Evolutionary conservation across 176 grass and related monocot genomes (phyloP).

Genomic region (Cenchrus purpureus): DNA sequence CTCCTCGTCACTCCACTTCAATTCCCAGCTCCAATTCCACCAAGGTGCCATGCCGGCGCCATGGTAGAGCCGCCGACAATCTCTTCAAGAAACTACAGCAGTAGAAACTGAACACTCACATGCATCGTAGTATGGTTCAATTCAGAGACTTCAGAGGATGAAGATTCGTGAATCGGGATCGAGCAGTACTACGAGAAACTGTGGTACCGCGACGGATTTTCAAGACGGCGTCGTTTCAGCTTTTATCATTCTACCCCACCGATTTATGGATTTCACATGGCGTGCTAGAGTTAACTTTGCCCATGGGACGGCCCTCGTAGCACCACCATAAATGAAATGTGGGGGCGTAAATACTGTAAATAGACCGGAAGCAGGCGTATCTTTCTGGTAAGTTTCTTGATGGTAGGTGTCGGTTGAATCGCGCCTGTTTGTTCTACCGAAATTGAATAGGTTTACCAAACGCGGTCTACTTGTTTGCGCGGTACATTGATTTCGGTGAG

Average conservation of each 20-base stretch:
- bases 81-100: neutral
- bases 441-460: neutral
- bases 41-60: neutral
- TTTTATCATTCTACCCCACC: constrained; percentile 52
- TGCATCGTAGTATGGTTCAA: neutral
- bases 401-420: constrained; percentile 47
- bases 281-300: constrained; percentile 4
- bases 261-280: constrained; percentile 69
- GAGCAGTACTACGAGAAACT: neutral
- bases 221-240: neutral
- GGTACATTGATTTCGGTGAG: neutral
- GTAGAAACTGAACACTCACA: neutral
- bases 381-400: constrained; percentile 14
- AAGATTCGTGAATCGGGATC: neutral
- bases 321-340: constrained; percentile 48
- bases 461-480: neutral
- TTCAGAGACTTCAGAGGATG: neutral
- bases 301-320: too few species aligned
- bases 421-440: neutral
- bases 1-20: neutral
- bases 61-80: neutral
- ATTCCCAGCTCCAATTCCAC: constrained; percentile 3
- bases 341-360: constrained; percentile 2
- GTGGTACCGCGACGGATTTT: neutral
- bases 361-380: constrained; percentile 8